Percentiles rank a stretch among this genome's conserved stretches.
Conservation (phyloP, 129 eudicot species). For the Glebionis coronaria region DNA sequence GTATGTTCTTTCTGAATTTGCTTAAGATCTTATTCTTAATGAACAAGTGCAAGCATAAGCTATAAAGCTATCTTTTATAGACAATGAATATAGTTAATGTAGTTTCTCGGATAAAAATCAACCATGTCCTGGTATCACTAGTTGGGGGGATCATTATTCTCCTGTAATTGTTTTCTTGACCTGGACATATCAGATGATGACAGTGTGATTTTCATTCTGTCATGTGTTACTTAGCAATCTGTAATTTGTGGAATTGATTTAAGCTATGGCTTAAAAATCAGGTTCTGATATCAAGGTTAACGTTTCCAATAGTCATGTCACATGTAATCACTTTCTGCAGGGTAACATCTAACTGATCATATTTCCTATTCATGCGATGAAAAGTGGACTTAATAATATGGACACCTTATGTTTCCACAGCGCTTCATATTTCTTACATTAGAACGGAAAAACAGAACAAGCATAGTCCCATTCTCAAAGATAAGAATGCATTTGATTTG, state of each 20-base stretch:
- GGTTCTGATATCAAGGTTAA: constrained; percentile 27
- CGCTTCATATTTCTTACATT: constrained; percentile 38
- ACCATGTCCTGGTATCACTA: constrained; percentile 36
- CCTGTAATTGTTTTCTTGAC: no score
- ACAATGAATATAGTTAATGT: constrained; percentile 16
- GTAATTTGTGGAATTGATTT: constrained; percentile 36
- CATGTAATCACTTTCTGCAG: constrained; percentile 36
- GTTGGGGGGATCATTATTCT: background rate
- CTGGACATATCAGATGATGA: no score
- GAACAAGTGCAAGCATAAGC: constrained; percentile 38
- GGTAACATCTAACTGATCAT: constrained; percentile 31
- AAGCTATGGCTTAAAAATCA: constrained; percentile 29
- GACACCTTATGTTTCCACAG: constrained; percentile 38
- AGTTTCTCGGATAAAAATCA: constrained; percentile 33
- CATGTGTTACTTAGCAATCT: constrained; percentile 9
- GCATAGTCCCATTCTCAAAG: constrained; percentile 30
- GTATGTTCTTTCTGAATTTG: constrained; percentile 26
- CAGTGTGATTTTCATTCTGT: no score
- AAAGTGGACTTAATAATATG: constrained; percentile 23
- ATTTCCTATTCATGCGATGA: constrained; percentile 36
- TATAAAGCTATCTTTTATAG: constrained; percentile 27
- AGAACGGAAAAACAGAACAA: constrained; percentile 33
- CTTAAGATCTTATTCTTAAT: constrained; percentile 23
- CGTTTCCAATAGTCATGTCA: constrained; percentile 41
- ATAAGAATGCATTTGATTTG: constrained; percentile 33